These are phyloP conservation scores for Pseudozyma sp. DNA, from an alignment of 1,284 basidiomycete species.

Conservation along the genomic window DNA sequence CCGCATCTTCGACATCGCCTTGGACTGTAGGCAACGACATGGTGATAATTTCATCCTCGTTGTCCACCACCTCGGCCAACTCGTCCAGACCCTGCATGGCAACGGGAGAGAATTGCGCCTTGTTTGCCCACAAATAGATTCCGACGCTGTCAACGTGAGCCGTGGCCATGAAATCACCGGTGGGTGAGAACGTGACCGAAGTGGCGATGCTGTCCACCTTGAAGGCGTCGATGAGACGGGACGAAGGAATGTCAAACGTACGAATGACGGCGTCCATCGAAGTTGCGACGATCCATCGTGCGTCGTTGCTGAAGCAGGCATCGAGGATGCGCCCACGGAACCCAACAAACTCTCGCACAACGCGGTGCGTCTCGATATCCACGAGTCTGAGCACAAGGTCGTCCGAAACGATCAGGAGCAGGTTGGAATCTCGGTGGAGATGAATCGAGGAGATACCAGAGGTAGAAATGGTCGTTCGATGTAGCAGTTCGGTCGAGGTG, in stretches of 20 bases:
- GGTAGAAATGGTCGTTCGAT: conserved; percentile 76
- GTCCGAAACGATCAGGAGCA: conserved; percentile 87
- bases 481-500: conserved; percentile 79
- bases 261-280: conserved; percentile 91
- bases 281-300: conserved; percentile 88
- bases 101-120: conserved; percentile 89
- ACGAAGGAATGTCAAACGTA: conserved; percentile 95
- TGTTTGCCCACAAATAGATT: conserved; percentile 95
- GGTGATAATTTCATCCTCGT: conserved; percentile 15
- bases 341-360: conserved; percentile 82
- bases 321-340: conserved; percentile 63
- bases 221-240: conserved; percentile 91
- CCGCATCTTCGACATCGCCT: conserved; percentile 71
- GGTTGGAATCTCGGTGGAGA: conserved; percentile 84
- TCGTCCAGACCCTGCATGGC: conserved; percentile 83
- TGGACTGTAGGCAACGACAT: conserved; percentile 50
- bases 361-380: conserved; percentile 87
- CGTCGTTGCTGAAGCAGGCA: conserved; percentile 84
- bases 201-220: conserved; percentile 88
- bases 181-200: conserved; percentile 90
- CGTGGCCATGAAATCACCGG: conserved; percentile 94
- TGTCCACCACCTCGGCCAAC: conserved; percentile 74
- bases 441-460: conserved; percentile 79
- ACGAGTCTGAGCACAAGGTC: conserved; percentile 85
- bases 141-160: conserved; percentile 93